These are phyloP conservation scores for Jamesozyma spencerorum DNA, from an alignment of 805 yeast genomes.

Conservation along the genomic window DNA sequence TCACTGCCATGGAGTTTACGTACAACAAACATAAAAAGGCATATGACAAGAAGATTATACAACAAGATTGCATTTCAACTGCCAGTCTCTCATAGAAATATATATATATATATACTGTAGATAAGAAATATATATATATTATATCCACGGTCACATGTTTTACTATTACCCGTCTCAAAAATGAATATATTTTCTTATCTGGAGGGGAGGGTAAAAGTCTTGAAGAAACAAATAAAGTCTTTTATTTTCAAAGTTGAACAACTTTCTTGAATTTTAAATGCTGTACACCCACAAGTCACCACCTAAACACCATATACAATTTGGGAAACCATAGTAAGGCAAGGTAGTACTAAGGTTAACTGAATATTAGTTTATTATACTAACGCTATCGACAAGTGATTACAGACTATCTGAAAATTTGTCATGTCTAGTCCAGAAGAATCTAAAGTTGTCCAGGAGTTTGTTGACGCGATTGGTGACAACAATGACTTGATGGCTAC, in stretches of 20 bases:
- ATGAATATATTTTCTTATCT: too few relatives aligned
- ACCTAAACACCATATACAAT: slow-evolving; percentile 7
- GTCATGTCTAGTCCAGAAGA: slow-evolving; percentile 2
- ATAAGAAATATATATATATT: too few relatives aligned
- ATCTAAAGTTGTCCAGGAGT: slow-evolving; percentile 3
- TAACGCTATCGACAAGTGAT: neutral
- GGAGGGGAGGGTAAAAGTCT: neutral
- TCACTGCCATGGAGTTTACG: slow-evolving; percentile 43
- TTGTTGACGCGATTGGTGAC: neutral
- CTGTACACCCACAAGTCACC: slow-evolving; percentile 5
- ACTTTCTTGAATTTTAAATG: neutral
- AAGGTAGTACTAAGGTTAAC: neutral
- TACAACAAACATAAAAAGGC: slow-evolving; percentile 4
- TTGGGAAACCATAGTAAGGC: neutral
- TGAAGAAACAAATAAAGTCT: neutral
- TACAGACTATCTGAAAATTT: neutral
- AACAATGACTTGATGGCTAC: too few relatives aligned
- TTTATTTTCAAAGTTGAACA: neutral
- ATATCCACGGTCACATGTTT: neutral
- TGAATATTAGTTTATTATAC: neutral
- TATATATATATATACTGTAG: too few relatives aligned
- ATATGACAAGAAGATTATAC: too few relatives aligned
- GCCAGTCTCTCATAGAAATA: too few relatives aligned
- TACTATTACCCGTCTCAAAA: neutral
- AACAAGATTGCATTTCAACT: too few relatives aligned